A percentile compares a stretch with the other conserved stretches of the same genome.
Evolutionary conservation across 768 basidiomycete genomes (phyloP).

Genomic region (Xerocomellus chrysenteron): DNA sequence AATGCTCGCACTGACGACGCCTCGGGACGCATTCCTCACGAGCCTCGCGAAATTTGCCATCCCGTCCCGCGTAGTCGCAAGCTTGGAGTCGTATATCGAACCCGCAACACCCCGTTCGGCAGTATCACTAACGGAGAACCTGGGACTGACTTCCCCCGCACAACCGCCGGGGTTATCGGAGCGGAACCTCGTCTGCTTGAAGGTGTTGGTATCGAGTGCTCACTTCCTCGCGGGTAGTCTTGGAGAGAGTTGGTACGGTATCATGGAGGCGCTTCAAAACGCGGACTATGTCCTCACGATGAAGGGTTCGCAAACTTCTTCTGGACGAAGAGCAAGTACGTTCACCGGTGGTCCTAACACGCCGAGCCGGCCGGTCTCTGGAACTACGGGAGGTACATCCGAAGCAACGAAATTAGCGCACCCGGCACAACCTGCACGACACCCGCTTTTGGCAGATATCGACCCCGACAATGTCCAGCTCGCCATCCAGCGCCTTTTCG

Average conservation of each 20-base stretch:
- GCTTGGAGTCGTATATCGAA: constrained; percentile 61
- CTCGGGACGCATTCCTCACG: constrained; percentile 90
- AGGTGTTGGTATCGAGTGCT: constrained; percentile 74
- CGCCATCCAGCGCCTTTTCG: constrained; percentile 82
- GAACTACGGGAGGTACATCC: constrained; percentile 15
- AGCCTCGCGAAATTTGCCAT: constrained; percentile 89
- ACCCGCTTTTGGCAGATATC: constrained; percentile 68
- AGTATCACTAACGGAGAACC: constrained; percentile 59
- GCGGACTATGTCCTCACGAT: constrained; percentile 86
- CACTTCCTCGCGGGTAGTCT: constrained; percentile 82
- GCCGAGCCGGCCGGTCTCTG: constrained; percentile 41
- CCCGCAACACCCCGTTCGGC: constrained; percentile 61
- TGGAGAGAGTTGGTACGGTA: constrained; percentile 88
- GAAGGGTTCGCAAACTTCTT: constrained; percentile 44
- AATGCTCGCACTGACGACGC: constrained; percentile 81
- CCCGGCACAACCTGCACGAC: constrained; percentile 35
- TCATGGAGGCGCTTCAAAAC: constrained; percentile 90
- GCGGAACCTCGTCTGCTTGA: constrained; percentile 88
- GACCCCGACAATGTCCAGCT: constrained; percentile 72
- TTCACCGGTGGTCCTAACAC: constrained; percentile 35
- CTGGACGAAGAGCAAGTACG: constrained; percentile 33
- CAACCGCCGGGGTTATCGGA: constrained; percentile 79
- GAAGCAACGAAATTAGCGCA: constrained; percentile 21
- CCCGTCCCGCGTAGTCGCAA: constrained; percentile 86
- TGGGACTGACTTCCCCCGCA: constrained; percentile 53